Percentiles rank a stretch among this genome's conserved stretches.
Conservation (phyloP, 495 filamentous ascomycete genomes). For the Bacidia gigantensis region DNA sequence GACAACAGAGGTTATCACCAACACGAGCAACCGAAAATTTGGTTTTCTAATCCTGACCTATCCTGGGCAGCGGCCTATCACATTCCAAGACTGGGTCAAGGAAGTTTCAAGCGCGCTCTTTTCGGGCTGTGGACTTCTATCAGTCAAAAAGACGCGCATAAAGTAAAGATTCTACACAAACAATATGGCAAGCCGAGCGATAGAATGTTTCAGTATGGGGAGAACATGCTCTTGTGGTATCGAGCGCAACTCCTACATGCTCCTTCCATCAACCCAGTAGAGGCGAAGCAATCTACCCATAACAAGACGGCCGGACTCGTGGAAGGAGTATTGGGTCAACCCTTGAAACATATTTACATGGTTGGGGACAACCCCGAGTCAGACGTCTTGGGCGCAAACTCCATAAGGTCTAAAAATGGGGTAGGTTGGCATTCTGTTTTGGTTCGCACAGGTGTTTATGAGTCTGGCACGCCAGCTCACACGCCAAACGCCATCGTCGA, state of each 20-base stretch:
- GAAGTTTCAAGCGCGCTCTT: conserved; percentile 73
- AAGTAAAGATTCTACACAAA: conserved; percentile 45
- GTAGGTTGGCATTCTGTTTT: conserved; percentile 70
- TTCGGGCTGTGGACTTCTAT: conserved; percentile 62
- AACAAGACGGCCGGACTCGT: too few relatives aligned
- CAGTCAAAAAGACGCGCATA: conserved; percentile 34
- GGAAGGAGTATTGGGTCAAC: background rate
- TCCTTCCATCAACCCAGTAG: conserved; percentile 15
- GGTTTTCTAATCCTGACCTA: conserved; percentile 82
- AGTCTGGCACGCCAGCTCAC: conserved; percentile 41
- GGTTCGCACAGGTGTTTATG: conserved; percentile 73
- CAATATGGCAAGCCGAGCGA: conserved; percentile 75
- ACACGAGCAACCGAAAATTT: conserved; percentile 67
- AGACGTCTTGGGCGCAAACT: conserved; percentile 84
- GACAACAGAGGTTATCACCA: conserved; percentile 64
- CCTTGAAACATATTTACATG: conserved; percentile 70
- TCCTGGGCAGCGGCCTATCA: conserved; percentile 74
- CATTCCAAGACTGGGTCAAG: conserved; percentile 84
- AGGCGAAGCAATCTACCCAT: conserved; percentile 22
- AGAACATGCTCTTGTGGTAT: conserved; percentile 51
- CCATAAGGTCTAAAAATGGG: conserved; percentile 46
- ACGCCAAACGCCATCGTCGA: conserved; percentile 46
- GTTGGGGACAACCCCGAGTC: conserved; percentile 93
- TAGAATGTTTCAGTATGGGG: conserved; percentile 72
- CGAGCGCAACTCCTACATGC: too few relatives aligned